Percentiles rank a stretch among this genome's conserved stretches.
These are phyloP conservation scores for Termitomyces sp. DNA, from an alignment of 1,284 basidiomycete genomes.

Conservation along the genomic window DNA sequence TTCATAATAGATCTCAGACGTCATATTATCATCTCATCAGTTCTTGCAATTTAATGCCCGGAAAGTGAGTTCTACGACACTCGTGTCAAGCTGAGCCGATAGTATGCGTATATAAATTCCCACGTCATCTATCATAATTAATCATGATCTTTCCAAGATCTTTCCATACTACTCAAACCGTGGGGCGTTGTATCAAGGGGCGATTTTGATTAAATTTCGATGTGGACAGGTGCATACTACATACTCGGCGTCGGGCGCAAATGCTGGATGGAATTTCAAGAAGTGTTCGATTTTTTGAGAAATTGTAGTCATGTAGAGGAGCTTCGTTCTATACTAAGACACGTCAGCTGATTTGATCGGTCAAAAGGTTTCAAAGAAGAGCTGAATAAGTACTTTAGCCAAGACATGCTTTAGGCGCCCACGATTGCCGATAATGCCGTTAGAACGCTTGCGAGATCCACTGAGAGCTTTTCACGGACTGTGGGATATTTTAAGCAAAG, in stretches of 20 bases:
- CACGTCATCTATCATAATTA: no score
- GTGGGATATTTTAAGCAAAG: background rate
- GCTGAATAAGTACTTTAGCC: background rate
- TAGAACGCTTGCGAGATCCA: background rate
- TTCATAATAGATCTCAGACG: background rate
- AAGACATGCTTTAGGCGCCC: background rate
- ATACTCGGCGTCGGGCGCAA: background rate
- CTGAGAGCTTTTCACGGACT: slow-evolving; percentile 1
- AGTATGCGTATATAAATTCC: background rate
- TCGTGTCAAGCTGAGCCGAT: background rate
- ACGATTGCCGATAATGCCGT: background rate
- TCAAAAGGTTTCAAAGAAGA: no score
- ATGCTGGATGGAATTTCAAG: background rate
- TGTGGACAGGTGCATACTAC: background rate
- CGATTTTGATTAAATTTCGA: no score
- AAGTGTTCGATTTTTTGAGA: background rate
- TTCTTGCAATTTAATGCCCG: background rate
- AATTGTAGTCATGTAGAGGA: no score
- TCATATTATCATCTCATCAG: background rate
- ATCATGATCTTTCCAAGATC: background rate
- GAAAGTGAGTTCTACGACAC: no score
- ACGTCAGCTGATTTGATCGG: background rate
- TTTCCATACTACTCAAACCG: background rate
- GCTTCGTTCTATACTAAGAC: background rate
- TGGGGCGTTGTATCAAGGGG: background rate